Evolutionary conservation across 176 grass and related monocot genomes (phyloP).

Genomic region (Microstegium vimineum): DNA sequence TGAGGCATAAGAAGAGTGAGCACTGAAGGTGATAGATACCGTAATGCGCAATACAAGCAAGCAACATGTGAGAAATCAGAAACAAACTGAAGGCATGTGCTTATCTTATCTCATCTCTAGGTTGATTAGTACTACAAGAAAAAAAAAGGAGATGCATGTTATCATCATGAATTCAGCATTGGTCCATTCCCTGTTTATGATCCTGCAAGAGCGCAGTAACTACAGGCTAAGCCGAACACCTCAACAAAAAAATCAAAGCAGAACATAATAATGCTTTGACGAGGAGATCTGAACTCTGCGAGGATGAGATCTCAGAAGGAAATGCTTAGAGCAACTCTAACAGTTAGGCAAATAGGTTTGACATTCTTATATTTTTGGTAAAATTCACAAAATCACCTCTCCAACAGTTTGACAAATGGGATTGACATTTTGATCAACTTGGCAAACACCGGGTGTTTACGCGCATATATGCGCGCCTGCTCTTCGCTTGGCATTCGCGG

Average conservation of each 20-base stretch:
- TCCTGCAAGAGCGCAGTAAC: not conserved
- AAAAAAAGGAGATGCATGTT: not conserved
- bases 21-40: not conserved
- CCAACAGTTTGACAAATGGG: no score
- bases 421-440: no score
- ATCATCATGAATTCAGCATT: not conserved
- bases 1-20: not conserved
- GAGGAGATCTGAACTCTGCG: not conserved
- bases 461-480: no score
- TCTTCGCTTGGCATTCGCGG: no score
- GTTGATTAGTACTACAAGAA: not conserved
- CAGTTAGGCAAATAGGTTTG: no score
- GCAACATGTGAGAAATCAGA: slow-evolving; percentile 10
- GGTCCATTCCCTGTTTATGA: not conserved
- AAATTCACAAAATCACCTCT: no score
- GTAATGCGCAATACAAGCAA: slow-evolving; percentile 20
- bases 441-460: no score
- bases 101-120: not conserved
- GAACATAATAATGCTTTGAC: not conserved
- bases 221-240: not conserved
- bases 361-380: no score
- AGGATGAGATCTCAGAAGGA: not conserved
- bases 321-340: no score
- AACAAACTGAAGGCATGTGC: slow-evolving; percentile 3
- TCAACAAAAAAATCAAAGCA: not conserved